Percentiles rank a stretch among this genome's conserved stretches.
Evolutionary conservation across 768 basidiomycete species (phyloP).

Genomic region (Lepiota brunneoincarnata): DNA sequence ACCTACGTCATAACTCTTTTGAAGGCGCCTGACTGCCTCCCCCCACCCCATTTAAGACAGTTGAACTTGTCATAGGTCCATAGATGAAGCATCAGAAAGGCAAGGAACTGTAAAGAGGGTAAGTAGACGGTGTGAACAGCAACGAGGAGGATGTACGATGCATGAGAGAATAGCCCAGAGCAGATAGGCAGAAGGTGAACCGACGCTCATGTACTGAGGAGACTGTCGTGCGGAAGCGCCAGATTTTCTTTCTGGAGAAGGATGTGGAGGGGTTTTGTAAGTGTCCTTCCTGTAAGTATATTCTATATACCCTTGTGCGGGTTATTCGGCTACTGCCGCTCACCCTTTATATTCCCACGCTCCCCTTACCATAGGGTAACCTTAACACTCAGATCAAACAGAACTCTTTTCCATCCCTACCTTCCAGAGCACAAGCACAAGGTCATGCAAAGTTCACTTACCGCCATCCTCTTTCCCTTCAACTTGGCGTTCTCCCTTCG

Average conservation of each 20-base stretch:
- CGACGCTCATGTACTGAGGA: conserved; percentile 55
- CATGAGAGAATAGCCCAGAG: conserved; percentile 73
- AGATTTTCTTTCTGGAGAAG: conserved; percentile 17
- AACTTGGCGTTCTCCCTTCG: no score
- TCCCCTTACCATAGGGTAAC: not conserved
- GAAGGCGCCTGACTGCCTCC: conserved; percentile 80
- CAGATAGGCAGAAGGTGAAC: conserved; percentile 71
- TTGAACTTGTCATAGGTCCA: conserved; percentile 78
- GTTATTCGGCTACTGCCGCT: not conserved
- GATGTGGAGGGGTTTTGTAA: not conserved
- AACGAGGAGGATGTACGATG: conserved; percentile 51
- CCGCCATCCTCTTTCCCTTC: no score
- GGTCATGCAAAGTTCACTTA: no score
- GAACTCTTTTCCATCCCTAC: no score
- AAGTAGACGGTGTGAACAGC: conserved; percentile 32
- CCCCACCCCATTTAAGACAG: conserved; percentile 72
- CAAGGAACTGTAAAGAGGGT: conserved; percentile 49
- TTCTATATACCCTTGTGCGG: no score
- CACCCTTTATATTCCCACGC: not conserved
- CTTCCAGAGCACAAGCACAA: no score
- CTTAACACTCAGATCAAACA: not conserved
- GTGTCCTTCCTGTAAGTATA: no score
- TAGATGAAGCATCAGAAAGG: conserved; percentile 70
- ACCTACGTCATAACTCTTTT: conserved; percentile 86
- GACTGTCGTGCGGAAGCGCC: conserved; percentile 24